Percentiles rank a stretch among this genome's conserved stretches.
Conservation (phyloP, 2,329 filamentous ascomycete species). For the Fusarium tricinctum region DNA sequence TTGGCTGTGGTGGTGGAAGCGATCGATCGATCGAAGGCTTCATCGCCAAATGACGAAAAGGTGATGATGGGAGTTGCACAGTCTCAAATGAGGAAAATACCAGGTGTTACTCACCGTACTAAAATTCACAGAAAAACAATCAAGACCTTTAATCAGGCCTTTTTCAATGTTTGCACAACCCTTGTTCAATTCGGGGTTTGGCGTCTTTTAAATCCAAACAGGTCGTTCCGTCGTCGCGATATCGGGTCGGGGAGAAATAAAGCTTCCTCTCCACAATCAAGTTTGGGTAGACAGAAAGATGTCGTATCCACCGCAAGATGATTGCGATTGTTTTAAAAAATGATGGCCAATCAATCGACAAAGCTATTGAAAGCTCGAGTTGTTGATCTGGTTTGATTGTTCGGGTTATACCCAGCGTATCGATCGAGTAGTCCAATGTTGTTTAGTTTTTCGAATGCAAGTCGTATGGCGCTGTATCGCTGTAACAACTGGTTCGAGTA, state of each 20-base stretch:
- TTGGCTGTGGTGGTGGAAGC: slow-evolving; percentile 44
- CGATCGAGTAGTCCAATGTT: neutral
- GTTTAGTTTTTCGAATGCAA: neutral
- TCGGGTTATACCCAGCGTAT: neutral
- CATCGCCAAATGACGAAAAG: slow-evolving; percentile 47
- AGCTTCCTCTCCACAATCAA: slow-evolving; percentile 30
- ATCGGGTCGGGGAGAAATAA: slow-evolving; percentile 8
- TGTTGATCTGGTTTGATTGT: neutral
- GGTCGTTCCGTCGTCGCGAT: slow-evolving; percentile 6
- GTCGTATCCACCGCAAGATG: slow-evolving; percentile 20
- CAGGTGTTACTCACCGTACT: slow-evolving; percentile 34
- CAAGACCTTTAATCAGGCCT: neutral
- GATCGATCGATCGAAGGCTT: slow-evolving; percentile 54
- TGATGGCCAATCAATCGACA: neutral
- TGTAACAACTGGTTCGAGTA: neutral
- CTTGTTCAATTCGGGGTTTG: slow-evolving; percentile 6
- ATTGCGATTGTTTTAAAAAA: neutral
- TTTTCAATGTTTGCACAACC: neutral
- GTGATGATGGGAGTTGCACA: slow-evolving; percentile 28
- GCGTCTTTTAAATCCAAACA: neutral
- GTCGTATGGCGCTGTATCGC: neutral
- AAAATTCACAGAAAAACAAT: slow-evolving; percentile 17
- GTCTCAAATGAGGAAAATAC: slow-evolving; percentile 24
- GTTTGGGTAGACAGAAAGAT: slow-evolving; percentile 4
- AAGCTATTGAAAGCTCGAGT: slow-evolving; percentile 10